These are phyloP conservation scores for Phlebiopsis gigantea DNA, from an alignment of 768 basidiomycete genomes.

Conservation along the genomic window DNA sequence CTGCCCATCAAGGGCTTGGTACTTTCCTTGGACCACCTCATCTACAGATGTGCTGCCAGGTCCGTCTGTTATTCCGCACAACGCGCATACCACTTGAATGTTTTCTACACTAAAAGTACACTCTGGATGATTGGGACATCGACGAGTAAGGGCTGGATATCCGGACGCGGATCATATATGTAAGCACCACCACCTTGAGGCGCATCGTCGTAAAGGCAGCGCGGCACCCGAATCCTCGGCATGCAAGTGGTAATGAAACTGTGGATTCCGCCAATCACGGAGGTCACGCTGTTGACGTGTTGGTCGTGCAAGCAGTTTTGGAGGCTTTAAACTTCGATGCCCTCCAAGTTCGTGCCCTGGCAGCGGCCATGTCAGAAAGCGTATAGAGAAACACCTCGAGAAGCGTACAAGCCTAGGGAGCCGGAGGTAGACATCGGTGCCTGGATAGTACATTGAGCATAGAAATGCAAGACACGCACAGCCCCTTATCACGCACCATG, in stretches of 20 bases:
- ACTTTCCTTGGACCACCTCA: background rate
- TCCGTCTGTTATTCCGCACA: background rate
- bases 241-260: background rate
- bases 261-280: background rate
- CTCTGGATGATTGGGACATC: background rate
- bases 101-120: background rate
- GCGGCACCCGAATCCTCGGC: no score
- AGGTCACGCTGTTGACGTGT: background rate
- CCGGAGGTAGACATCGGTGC: constrained; percentile 78
- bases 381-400: background rate
- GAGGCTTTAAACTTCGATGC: constrained; percentile 58
- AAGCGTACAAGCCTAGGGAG: constrained; percentile 66
- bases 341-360: constrained; percentile 82
- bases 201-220: background rate
- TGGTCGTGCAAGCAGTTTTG: background rate
- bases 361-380: background rate
- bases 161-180: no score
- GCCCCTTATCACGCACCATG: constrained; percentile 54
- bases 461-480: background rate
- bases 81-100: background rate
- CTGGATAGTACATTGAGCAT: constrained; percentile 32
- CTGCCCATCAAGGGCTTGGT: background rate
- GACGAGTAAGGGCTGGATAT: background rate
- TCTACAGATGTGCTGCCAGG: background rate
- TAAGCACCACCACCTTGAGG: background rate